phyloP scores from a whole-genome alignment of 805 yeast genomes.

The Nakazawaea ishiwadae region DNA sequence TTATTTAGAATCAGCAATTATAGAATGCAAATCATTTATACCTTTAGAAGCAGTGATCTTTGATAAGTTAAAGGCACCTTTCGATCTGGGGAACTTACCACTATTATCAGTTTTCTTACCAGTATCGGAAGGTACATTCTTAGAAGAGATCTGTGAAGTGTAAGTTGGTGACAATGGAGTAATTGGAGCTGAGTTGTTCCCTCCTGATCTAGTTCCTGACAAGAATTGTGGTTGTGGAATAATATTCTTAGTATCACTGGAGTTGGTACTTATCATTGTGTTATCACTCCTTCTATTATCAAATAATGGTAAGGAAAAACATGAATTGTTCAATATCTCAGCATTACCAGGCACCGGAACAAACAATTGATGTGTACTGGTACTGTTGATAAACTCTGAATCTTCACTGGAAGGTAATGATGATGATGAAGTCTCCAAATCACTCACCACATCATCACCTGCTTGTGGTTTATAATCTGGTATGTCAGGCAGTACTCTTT shows the following conservation, averaged over 20 bases:
- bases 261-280: background rate
- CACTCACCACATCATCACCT: constrained; percentile 6
- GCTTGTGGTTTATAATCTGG: background rate
- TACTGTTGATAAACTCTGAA: background rate
- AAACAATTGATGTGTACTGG: constrained; percentile 9
- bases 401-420: background rate
- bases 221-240: no score
- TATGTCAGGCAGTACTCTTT: constrained; percentile 2
- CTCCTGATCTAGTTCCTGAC: no score
- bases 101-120: background rate
- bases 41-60: constrained; percentile 5
- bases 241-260: no score
- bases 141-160: background rate
- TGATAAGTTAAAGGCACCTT: constrained; percentile 2
- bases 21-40: background rate
- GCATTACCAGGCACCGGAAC: background rate
- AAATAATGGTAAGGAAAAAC: constrained; percentile 7
- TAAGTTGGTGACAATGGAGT: constrained; percentile 9
- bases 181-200: constrained; percentile 5
- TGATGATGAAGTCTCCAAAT: constrained; percentile 2
- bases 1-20: background rate
- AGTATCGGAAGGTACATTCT: background rate
- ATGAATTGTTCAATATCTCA: constrained; percentile 6
- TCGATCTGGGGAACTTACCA: background rate
- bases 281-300: constrained; percentile 1